Conservation (phyloP, 495 filamentous ascomycete species). For the Neurospora sp. region DNA sequence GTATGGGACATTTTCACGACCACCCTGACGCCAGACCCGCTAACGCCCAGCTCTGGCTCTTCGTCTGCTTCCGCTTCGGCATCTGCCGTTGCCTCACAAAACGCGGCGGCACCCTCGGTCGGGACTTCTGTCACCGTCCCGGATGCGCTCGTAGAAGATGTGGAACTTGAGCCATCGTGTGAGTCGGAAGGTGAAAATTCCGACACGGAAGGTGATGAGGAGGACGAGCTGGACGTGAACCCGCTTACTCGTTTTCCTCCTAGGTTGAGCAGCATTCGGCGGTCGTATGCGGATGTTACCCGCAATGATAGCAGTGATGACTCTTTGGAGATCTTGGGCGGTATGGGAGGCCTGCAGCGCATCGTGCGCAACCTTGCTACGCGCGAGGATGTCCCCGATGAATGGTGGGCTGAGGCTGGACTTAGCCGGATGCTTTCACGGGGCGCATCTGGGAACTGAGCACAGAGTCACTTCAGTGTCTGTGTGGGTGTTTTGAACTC, state of each 20-base stretch:
- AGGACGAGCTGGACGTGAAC: slow-evolving; percentile 21
- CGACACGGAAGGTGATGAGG: slow-evolving; percentile 27
- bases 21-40: slow-evolving; percentile 71
- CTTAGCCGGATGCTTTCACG: slow-evolving; percentile 49
- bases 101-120: slow-evolving; percentile 20
- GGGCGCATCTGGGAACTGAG: slow-evolving; percentile 22
- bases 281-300: slow-evolving; percentile 27
- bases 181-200: slow-evolving; percentile 25
- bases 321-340: slow-evolving; percentile 22
- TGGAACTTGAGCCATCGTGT: slow-evolving; percentile 21
- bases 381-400: slow-evolving; percentile 61
- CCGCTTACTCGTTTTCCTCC: slow-evolving; percentile 13
- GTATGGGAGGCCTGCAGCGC: slow-evolving; percentile 54
- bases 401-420: slow-evolving; percentile 68
- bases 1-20: slow-evolving; percentile 72
- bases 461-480: not conserved
- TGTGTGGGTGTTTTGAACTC: not conserved
- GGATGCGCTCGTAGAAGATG: slow-evolving; percentile 19
- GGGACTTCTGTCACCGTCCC: slow-evolving; percentile 27
- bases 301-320: slow-evolving; percentile 19
- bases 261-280: slow-evolving; percentile 7
- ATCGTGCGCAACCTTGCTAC: slow-evolving; percentile 56
- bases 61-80: slow-evolving; percentile 66
- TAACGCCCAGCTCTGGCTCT: slow-evolving; percentile 66
- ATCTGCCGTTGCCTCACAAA: slow-evolving; percentile 26